Base-by-base conservation (phyloP, 2,329 filamentous ascomycete species). In the Hypoxylon sp. region DNA sequence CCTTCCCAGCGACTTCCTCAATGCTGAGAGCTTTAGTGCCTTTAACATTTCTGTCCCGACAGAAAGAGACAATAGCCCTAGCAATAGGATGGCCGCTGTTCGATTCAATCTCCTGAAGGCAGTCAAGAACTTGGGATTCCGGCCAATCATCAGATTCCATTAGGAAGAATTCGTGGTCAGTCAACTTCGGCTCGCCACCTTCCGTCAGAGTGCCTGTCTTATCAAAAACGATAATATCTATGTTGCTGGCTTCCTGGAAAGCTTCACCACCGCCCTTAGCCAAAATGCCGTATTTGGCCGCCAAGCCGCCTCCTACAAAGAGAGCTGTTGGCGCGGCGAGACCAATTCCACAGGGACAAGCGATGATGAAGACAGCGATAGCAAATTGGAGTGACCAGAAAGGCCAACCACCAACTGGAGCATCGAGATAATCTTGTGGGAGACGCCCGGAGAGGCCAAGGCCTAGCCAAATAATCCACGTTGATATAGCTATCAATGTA, bases 371-470 rank as follows among this genome's bases (percentile, higher is more conserved):
- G 7, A 60, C 56, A 6, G 56, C 56, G 27, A 60, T 60, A 29
- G 56, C 56, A 16, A 60, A 60, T 60, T 52, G 56, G 8, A 60
- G 47, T 27, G 56, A 60, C 56, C 56, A 60, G 56, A 60, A 60
- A 34, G 34, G 34, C 56, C 56, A 60, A 2, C 56, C 56, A 21
- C 56, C 56, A 21, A 60, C 37, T 7, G 46, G 37, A 21, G 19
- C 37, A 29, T 60, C 56, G n/a, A 60, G 47, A 21, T 60, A 60
- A 29, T 51, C 50, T 12, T 53, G 16, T 6, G 56, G 56, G 12
- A 60, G 56, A 1, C 56, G 47, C 6, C 56, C 56, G 5, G 56
- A 60, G 25, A 60, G 56, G 3, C 56, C 56, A 6, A 60, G 47
- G 1, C 56, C 37, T 0, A 60, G 56, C 56, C 56, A 60, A 46